Base-by-base conservation (phyloP, 2,329 filamentous ascomycete species). In the Colletotrichum phormii region DNA sequence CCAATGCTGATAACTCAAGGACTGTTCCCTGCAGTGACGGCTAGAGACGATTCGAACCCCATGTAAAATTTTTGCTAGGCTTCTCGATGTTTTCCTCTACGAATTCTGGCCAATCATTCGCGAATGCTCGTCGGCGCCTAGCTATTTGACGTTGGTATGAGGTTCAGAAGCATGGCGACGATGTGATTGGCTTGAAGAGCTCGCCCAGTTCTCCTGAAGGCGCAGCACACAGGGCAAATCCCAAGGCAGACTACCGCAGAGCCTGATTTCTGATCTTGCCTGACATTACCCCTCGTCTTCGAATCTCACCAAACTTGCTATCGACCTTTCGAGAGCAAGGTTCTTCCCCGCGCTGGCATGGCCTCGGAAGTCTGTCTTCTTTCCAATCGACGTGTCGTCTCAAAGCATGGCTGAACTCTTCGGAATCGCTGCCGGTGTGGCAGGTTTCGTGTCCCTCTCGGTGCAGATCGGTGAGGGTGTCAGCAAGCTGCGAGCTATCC, bases 391-490 rank as follows among this genome's bases (percentile, higher is more conserved):
- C 18, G 42, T 22, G 7, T n/a, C 18, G 18, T 49, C 18, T 22
- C 42, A n/a, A 9, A n/a, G 3, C 13, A 49, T 49, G 42, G 18
- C 42, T 4, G 42, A 49, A 49, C 3, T 49, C 22, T 51, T 59
- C 15, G 58, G 58, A 11, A 13, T 67, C 4, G 26, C 49, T 4
- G 2, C 22, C 2, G 35, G 24, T 9, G 35, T 35, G 4, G 12
- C 60, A 12, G 66, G 66, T 7, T 37, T 71, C 3, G 55, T 37
- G 12, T 54, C 68, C 11, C 8, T 71, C 18, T 13, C 57, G 5
- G 11, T 51, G 0, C 68, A 61, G 15, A 61, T 71, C 6, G 15
- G 22, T 26, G 26, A 26, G 35, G 64, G 64, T 1, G 49, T 58
- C 22, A 24, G 29, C 1, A 55, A n/a, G 11, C 51, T 71, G 7